A percentile compares a stretch with the other conserved stretches of the same genome.
Conservation (phyloP, 176 grass and related monocot genomes). For the Pontederia paniculata region DNA sequence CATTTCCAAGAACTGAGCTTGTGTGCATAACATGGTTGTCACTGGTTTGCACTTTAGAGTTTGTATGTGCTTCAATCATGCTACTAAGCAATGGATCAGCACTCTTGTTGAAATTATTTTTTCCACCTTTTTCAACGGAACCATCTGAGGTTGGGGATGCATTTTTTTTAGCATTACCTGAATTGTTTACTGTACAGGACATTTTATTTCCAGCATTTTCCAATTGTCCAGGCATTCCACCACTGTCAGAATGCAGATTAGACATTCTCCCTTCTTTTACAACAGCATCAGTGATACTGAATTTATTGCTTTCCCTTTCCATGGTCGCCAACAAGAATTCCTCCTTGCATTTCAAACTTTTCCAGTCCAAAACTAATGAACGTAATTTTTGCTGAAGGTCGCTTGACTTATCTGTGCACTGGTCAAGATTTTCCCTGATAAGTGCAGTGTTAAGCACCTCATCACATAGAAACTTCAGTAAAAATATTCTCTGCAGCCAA, state of each 20-base stretch:
- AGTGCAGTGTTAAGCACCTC: conserved; percentile 86
- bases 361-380: conserved; percentile 54
- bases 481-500: conserved; percentile 58
- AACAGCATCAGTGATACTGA: conserved; percentile 14
- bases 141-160: conserved; percentile 18
- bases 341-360: conserved; percentile 66
- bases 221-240: conserved; percentile 39
- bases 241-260: conserved; percentile 30
- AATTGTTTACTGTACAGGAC: conserved; percentile 14
- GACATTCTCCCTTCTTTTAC: conserved; percentile 29
- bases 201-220: conserved; percentile 11
- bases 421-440: conserved; percentile 80
- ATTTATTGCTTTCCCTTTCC: conserved; percentile 27
- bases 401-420: conserved; percentile 65
- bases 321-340: conserved; percentile 31
- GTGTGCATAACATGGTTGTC: background rate
- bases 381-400: conserved; percentile 84
- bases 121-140: conserved; percentile 27
- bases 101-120: conserved; percentile 32
- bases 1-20: background rate
- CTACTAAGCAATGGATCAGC: conserved; percentile 21
- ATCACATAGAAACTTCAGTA: conserved; percentile 90
- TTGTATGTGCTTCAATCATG: conserved; percentile 14
- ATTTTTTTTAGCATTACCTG: conserved; percentile 30
- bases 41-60: background rate